phyloP scores from a whole-genome alignment of 192 early-diverging fungal genomes.

The Umbelopsis vinacea region DNA sequence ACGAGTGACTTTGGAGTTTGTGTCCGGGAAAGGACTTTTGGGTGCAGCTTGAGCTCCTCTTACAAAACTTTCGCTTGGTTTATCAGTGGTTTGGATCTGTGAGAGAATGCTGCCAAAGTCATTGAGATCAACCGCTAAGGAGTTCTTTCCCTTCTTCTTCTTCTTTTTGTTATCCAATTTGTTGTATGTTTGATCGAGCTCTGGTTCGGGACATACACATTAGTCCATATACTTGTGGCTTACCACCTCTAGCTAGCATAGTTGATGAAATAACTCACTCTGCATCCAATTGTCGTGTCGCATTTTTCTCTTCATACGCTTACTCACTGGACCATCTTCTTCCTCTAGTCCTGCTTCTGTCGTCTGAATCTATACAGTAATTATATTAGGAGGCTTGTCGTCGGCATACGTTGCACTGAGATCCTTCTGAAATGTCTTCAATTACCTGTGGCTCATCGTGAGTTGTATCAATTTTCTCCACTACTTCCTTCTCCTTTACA shows the following conservation, averaged over 20 bases:
- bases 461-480: conserved; percentile 24
- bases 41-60: background rate
- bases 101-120: conserved; percentile 49
- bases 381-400: background rate
- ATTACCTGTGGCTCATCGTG: conserved; percentile 16
- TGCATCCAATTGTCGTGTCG: conserved; percentile 67
- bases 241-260: background rate
- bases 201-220: conserved; percentile 24
- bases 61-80: background rate
- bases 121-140: conserved; percentile 56
- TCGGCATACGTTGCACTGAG: background rate
- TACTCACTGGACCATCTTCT: conserved; percentile 16
- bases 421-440: background rate
- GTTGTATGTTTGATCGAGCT: conserved; percentile 58
- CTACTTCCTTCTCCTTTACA: conserved; percentile 28
- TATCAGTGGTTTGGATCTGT: conserved; percentile 36
- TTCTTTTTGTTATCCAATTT: conserved; percentile 55
- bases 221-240: background rate
- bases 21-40: conserved; percentile 15
- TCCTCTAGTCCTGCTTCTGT: background rate
- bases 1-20: conserved; percentile 38
- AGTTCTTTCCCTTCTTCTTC: conserved; percentile 44
- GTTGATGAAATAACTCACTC: conserved; percentile 41
- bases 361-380: background rate
- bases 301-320: conserved; percentile 49